phyloP scores from a whole-genome alignment of 2,329 filamentous ascomycete species.

The Ceratocystis albifundus region DNA sequence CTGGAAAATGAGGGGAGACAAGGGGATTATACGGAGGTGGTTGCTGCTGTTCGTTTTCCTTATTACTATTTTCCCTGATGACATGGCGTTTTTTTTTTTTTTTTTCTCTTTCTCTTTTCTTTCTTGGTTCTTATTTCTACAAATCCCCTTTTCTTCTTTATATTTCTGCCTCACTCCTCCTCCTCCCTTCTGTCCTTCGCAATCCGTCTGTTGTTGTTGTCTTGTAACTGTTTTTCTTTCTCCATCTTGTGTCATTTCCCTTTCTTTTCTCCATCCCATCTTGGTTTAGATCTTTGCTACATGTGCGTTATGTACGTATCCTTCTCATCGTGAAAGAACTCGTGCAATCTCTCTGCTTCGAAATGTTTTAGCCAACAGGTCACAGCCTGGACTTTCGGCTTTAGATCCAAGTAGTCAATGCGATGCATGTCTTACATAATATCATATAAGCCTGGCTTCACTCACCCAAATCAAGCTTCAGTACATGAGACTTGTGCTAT shows the following conservation, averaged over 20 bases:
- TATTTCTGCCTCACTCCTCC: conserved; percentile 11
- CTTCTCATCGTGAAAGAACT: not conserved
- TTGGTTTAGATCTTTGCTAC: not conserved
- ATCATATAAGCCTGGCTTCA: too few species aligned
- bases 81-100: conserved; percentile 8
- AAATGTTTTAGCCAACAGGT: not conserved
- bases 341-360: not conserved
- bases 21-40: conserved; percentile 1
- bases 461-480: not conserved
- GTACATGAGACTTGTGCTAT: not conserved
- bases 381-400: not conserved
- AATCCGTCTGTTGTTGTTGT: not conserved
- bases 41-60: not conserved
- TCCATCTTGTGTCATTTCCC: not conserved
- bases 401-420: not conserved
- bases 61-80: conserved; percentile 12
- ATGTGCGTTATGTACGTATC: not conserved
- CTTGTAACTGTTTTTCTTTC: not conserved
- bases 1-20: conserved; percentile 4
- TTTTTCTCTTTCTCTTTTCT: conserved; percentile 10
- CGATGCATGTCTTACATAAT: not conserved
- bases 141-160: conserved; percentile 5
- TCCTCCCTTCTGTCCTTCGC: not conserved
- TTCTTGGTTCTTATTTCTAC: conserved; percentile 8
- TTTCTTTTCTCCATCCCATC: conserved; percentile 2